phyloP scores from a whole-genome alignment of 441 rosid species.

The Croton setiger region DNA sequence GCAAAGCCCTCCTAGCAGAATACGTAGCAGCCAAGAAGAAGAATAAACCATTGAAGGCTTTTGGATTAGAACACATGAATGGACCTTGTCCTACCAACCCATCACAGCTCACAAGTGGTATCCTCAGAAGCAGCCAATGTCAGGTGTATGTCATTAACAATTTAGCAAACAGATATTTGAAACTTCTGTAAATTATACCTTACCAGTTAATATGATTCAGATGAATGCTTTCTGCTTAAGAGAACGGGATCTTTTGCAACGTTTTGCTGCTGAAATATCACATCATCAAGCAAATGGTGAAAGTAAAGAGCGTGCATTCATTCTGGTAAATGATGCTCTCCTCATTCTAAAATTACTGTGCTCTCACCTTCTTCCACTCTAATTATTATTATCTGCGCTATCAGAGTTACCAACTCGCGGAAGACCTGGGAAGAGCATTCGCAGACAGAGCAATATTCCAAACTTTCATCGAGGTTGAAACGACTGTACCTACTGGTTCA shows the following conservation, averaged over 20 bases:
- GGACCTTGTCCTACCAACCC: conserved; percentile 58
- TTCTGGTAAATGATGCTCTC: conserved; percentile 43
- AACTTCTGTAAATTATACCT: conserved; percentile 9
- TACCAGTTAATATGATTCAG: conserved; percentile 34
- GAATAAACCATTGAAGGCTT: conserved; percentile 59
- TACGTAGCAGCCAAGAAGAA: conserved; percentile 57
- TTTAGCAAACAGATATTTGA: not conserved
- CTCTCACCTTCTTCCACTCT: conserved; percentile 16
- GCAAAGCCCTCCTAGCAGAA: conserved; percentile 84
- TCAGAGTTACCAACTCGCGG: conserved; percentile 78
- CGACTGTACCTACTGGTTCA: conserved; percentile 42
- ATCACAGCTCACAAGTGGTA: conserved; percentile 56
- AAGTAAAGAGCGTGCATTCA: conserved; percentile 57
- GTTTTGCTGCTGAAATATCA: conserved; percentile 62
- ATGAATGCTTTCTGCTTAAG: conserved; percentile 62
- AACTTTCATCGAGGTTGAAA: conserved; percentile 58
- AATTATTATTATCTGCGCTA: not conserved
- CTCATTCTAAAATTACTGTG: conserved; percentile 6
- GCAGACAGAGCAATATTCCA: conserved; percentile 68
- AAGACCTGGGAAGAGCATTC: conserved; percentile 89
- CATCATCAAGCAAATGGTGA: conserved; percentile 59
- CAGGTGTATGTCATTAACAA: conserved; percentile 42
- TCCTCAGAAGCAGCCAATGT: conserved; percentile 65
- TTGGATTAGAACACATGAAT: conserved; percentile 89
- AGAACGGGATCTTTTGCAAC: conserved; percentile 79